These are phyloP conservation scores for Trypanosoma avium DNA, from an alignment of 208 protist species.

Conservation along the genomic window DNA sequence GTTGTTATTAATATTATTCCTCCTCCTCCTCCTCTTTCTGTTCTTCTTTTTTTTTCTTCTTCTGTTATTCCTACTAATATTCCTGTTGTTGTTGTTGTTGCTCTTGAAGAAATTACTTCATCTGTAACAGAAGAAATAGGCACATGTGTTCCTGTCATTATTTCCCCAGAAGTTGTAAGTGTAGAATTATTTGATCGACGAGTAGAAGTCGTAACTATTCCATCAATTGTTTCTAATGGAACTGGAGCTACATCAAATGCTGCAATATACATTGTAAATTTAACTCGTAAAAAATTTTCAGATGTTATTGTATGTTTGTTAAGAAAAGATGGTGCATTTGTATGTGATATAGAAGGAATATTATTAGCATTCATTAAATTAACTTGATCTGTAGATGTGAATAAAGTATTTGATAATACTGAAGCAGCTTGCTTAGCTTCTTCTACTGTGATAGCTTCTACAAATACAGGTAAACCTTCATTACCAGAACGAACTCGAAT, in stretches of 20 bases:
- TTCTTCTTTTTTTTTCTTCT: too few relatives aligned
- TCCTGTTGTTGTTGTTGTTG: not conserved
- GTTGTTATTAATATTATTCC: too few relatives aligned
- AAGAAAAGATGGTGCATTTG: not conserved
- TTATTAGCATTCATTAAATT: not conserved
- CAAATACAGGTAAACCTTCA: constrained; percentile 35
- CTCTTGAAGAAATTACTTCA: not conserved
- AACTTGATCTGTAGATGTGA: too few relatives aligned
- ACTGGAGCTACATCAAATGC: constrained; percentile 17
- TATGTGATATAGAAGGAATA: not conserved
- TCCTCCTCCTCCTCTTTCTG: too few relatives aligned
- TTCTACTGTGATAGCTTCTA: constrained; percentile 25
- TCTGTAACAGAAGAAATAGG: too few relatives aligned
- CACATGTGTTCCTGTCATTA: too few relatives aligned
- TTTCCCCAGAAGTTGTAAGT: not conserved
- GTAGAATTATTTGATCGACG: constrained; percentile 9
- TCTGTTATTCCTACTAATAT: too few relatives aligned
- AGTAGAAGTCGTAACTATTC: not conserved
- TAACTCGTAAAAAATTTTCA: constrained; percentile 5
- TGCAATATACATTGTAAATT: constrained; percentile 25
- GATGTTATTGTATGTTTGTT: not conserved
- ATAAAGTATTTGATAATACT: too few relatives aligned
- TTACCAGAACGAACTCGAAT: constrained; percentile 41
- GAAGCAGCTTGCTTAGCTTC: constrained; percentile 9
- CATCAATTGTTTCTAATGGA: not conserved